Percentiles rank a stretch among this genome's conserved stretches.
phyloP scores from a whole-genome alignment of 768 basidiomycete genomes.

The Solioccasus polychromus region DNA sequence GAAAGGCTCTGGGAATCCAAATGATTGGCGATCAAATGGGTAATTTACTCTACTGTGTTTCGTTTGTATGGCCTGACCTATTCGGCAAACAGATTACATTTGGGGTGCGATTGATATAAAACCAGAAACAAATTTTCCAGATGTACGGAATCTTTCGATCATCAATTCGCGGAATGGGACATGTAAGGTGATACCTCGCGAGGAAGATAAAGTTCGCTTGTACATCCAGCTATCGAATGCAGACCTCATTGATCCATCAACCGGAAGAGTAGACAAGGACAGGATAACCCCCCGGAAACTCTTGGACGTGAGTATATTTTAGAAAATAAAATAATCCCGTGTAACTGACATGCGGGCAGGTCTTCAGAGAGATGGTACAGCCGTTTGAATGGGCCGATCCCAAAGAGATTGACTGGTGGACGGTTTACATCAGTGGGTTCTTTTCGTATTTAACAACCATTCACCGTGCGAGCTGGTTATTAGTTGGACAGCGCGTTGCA shows the following conservation, averaged over 20 bases:
- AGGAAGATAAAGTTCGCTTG: slow-evolving; percentile 59
- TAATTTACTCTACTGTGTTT: slow-evolving; percentile 3
- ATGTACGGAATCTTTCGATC: slow-evolving; percentile 57
- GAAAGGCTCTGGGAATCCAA: slow-evolving; percentile 38
- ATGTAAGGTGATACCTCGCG: slow-evolving; percentile 70
- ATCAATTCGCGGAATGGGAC: slow-evolving; percentile 66
- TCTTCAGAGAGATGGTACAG: not conserved
- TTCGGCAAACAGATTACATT: slow-evolving; percentile 53
- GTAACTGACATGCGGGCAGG: not conserved
- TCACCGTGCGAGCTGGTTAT: not conserved
- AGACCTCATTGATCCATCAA: slow-evolving; percentile 41
- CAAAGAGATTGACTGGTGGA: slow-evolving; percentile 59
- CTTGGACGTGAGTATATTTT: not conserved
- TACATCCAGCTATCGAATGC: slow-evolving; percentile 63
- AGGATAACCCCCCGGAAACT: not conserved
- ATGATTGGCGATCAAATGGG: slow-evolving; percentile 47
- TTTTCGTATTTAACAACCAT: not conserved
- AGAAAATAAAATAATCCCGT: not conserved
- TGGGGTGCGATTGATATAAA: slow-evolving; percentile 78
- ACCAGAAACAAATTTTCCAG: slow-evolving; percentile 71
- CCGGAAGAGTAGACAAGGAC: not conserved
- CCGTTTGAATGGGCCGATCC: slow-evolving; percentile 36
- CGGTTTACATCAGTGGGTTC: slow-evolving; percentile 57
- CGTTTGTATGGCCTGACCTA: not conserved
- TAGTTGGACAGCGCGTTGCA: slow-evolving; percentile 70